These are phyloP conservation scores for Lactifluus hygrophoroides DNA, from an alignment of 768 basidiomycete genomes.

Conservation along the genomic window DNA sequence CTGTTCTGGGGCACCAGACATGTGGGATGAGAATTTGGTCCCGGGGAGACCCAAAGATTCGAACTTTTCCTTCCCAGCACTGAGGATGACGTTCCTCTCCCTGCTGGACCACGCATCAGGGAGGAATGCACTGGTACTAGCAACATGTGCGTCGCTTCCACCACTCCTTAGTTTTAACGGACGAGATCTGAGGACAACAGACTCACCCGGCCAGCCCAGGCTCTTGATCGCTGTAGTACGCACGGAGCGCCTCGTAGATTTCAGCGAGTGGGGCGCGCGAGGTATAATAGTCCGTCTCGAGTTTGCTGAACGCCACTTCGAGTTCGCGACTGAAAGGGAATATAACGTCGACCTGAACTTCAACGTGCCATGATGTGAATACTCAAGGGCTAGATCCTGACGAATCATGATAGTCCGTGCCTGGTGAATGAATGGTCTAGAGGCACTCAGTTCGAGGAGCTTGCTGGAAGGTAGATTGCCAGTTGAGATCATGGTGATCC, in stretches of 20 bases:
- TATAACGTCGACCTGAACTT: constrained; percentile 50
- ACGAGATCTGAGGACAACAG: constrained; percentile 1
- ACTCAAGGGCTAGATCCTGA: not conserved
- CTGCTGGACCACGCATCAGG: constrained; percentile 59
- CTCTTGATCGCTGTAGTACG: constrained; percentile 25
- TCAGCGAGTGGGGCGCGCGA: constrained; percentile 37
- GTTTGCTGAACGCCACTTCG: constrained; percentile 32
- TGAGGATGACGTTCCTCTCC: constrained; percentile 50
- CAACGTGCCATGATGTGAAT: not conserved
- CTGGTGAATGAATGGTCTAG: constrained; percentile 19
- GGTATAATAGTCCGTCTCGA: constrained; percentile 40
- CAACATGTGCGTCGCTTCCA: constrained; percentile 4
- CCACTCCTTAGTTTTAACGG: not conserved
- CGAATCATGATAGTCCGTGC: constrained; percentile 2
- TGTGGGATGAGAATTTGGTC: constrained; percentile 36
- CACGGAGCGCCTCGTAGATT: constrained; percentile 32
- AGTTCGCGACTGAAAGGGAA: constrained; percentile 40
- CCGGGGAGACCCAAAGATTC: constrained; percentile 55
- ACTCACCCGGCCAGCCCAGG: constrained; percentile 12
- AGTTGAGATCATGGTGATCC: constrained; percentile 13
- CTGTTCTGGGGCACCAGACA: constrained; percentile 39
- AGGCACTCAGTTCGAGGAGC: constrained; percentile 1
- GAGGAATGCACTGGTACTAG: constrained; percentile 25
- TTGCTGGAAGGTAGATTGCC: constrained; percentile 15
- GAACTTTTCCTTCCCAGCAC: constrained; percentile 48